Evolutionary conservation across 78 protist species (phyloP), one percentile per base, ranked within the genome.

Genomic region (Dictyostelium firmibasis): DNA sequence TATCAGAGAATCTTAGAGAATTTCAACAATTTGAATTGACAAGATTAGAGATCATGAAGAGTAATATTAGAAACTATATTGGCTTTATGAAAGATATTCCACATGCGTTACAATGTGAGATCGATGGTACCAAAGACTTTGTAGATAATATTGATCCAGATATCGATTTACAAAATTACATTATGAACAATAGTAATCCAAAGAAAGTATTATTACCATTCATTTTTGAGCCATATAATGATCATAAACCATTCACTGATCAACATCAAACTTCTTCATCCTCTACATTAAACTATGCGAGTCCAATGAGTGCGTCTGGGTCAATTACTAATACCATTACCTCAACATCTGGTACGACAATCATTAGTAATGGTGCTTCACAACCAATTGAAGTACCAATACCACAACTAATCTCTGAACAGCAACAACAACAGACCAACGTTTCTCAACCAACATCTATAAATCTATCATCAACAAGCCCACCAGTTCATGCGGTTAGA

Each of bases 11-110:
- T 70, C 74, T 89, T 20, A 89, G 74, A 75, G 93, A 87, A 62
- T 87, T 87, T 78, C 86, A 87, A 87, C 93, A 87, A 64, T 87
- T 87, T 79, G 93, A 87, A 87, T 76, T 43, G 33, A 87, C 81
- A 79, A 87, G 93, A 67, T 57, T 87, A 72, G 86, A 87, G 44
- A 78, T 87, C 23, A 78, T 87, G 31, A 87, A 87, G 47, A 81
- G 87, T 70, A 89, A 89, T 57, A 81, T 89, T 31, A 89, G 82
- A 67, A 89, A 89, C 35, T 89, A 69, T 70, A 69, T 89, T 53
- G 86, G 78, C 36, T 43, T 89, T 27, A 75, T 87, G 85, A 27
- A 78, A 60, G 93, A 87, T 8, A 62, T 35, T 4, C 93, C 93
- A 41, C 10, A 10, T 16, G 11, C 84, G 41, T 33, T 87, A 18